Base-by-base conservation (phyloP, 2,329 filamentous ascomycete genomes). In the Fusarium piperis region DNA sequence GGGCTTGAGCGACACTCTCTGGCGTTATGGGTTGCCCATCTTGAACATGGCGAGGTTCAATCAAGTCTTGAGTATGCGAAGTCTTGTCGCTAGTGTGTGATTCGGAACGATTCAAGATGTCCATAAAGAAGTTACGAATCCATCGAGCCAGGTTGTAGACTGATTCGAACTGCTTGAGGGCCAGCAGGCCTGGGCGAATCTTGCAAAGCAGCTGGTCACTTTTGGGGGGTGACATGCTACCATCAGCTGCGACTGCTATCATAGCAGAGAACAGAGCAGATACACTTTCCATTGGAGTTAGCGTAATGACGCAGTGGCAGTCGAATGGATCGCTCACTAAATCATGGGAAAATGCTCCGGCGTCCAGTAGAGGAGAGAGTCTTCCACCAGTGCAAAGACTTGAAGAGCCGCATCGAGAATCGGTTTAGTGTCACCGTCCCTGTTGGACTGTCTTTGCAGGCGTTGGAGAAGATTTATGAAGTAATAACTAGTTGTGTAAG, bases 91-190 rank as follows among this genome's bases (percentile, higher is more conserved):
- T 15, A 12, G 9, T 52, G 16, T 55, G 35, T 11, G 32, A 11
- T 1, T 59, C 30, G 1, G 62, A 51, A 0, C 66, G 57, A 9
- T 39, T 59, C 4, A 70, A 6, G 1, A 70, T 70, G 15, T 70
- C 62, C 67, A 70, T 70, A 2, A 70, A 70, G 20, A 70, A 70
- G 8, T 60, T 70, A 1, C 28, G 52, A 3, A 70, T 70, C 67
- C 67, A 70, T 2, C 62, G 48, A 0, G 67, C 62, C 0, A 70
- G 12, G 4, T 55, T 59, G 1, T 70, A 70, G 0, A 63, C 57
- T 0, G 58, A 48, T 10, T 70, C 67, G 1, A 70, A 70, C 1
- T 70, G 67, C 0, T 48, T 48, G 0, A 48, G 44, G 15, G 44
- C 44, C 10, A 48, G 44, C 1, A 48, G 23, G 28, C 44, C 44